Percentiles rank a stretch among this genome's conserved stretches.
phyloP scores from a whole-genome alignment of 371 early-diverging fungal species.

The Ecytonucleospora hepatopenaei region DNA sequence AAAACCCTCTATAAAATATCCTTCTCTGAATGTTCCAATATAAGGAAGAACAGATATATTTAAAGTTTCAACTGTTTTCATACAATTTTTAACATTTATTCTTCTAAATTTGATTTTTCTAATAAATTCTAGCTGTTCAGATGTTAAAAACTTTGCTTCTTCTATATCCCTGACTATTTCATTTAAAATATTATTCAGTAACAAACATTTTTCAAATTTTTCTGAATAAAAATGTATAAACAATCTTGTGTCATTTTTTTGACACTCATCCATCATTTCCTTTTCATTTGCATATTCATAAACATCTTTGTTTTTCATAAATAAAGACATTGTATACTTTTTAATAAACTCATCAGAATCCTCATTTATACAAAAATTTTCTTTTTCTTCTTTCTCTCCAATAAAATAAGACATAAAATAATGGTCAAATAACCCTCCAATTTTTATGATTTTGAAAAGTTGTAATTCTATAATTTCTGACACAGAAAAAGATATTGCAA shows the following conservation, averaged over 20 bases:
- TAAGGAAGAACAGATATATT: slow-evolving; percentile 50
- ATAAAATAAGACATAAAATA: background rate
- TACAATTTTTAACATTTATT: slow-evolving; percentile 41
- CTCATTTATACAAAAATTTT: background rate
- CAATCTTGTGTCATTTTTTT: slow-evolving; percentile 42
- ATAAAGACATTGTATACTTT: slow-evolving; percentile 34
- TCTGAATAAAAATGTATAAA: slow-evolving; percentile 54
- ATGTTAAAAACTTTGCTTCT: slow-evolving; percentile 24
- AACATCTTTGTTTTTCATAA: slow-evolving; percentile 27
- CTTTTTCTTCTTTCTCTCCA: background rate
- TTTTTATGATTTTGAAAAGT: background rate
- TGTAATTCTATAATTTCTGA: background rate
- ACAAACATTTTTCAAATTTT: slow-evolving; percentile 45
- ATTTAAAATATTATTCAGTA: slow-evolving; percentile 48
- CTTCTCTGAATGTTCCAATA: slow-evolving; percentile 51
- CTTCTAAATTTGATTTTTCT: slow-evolving; percentile 42
- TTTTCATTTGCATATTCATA: slow-evolving; percentile 40
- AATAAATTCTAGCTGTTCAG: no score
- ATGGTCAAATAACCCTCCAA: background rate
- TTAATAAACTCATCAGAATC: slow-evolving; percentile 38
- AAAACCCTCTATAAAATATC: slow-evolving; percentile 53
- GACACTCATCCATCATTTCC: slow-evolving; percentile 38
- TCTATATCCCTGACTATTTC: slow-evolving; percentile 16
- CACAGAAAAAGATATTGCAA: background rate
- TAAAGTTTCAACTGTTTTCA: slow-evolving; percentile 34